Conservation (phyloP, 2,329 filamentous ascomycete species). For the Myriangium duriaei region DNA sequence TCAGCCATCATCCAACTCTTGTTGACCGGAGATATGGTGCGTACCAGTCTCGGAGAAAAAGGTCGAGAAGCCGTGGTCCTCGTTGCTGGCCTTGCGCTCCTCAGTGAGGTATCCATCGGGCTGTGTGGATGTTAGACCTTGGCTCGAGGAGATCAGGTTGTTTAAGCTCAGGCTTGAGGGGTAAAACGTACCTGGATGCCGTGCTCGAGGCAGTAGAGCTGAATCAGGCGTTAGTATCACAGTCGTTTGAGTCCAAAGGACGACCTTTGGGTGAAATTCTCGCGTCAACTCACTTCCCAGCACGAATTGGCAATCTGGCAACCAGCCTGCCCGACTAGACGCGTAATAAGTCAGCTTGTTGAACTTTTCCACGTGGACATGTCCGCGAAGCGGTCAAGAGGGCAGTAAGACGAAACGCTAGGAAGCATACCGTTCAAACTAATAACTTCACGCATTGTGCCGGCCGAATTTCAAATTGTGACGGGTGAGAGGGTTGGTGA, state of each 20-base stretch:
- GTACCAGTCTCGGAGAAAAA: constrained; percentile 99
- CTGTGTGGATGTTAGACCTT: constrained; percentile 38
- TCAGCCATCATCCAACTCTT: constrained; percentile 11
- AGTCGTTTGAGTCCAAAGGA: constrained; percentile 4
- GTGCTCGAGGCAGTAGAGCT: constrained; percentile 99
- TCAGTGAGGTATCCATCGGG: constrained; percentile 98
- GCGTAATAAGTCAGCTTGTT: constrained; percentile 40
- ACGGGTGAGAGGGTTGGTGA: constrained; percentile 1
- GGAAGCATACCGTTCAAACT: constrained; percentile 77
- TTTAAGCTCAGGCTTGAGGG: too few species aligned
- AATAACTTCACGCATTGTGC: constrained; percentile 97
- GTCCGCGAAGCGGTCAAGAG: constrained; percentile 29
- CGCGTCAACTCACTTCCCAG: constrained; percentile 78
- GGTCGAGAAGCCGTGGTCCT: constrained; percentile 97
- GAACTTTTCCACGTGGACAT: constrained; percentile 8
- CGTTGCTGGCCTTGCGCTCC: constrained; percentile 85
- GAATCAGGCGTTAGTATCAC: constrained; percentile 18
- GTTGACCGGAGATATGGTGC: constrained; percentile 49
- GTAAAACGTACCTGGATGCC: constrained; percentile 74
- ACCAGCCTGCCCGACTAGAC: constrained; percentile 95
- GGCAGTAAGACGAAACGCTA: constrained; percentile 20
- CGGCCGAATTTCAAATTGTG: constrained; percentile 9
- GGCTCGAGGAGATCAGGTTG: too few species aligned
- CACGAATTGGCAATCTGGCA: constrained; percentile 99
- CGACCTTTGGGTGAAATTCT: constrained; percentile 2